Conservation (phyloP, 1,284 basidiomycete genomes). For the Cerrena zonata region DNA sequence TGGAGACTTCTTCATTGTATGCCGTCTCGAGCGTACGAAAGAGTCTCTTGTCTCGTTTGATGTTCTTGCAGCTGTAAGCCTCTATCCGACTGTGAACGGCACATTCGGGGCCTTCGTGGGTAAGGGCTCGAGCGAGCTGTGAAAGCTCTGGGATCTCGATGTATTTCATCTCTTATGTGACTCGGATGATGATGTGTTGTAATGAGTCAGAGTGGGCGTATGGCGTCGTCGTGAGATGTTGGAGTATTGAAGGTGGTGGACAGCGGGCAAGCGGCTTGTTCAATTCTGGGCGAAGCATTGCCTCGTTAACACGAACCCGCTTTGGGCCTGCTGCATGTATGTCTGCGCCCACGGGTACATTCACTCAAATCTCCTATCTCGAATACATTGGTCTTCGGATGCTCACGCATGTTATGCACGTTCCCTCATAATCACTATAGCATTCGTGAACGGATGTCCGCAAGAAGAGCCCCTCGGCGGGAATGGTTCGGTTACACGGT, state of each 20-base stretch:
- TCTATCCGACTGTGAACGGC: slow-evolving; percentile 90
- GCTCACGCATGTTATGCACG: not conserved
- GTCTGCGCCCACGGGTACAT: not conserved
- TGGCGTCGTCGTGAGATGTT: not conserved
- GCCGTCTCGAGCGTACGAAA: slow-evolving; percentile 87
- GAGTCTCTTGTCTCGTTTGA: slow-evolving; percentile 94
- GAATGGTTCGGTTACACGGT: not conserved
- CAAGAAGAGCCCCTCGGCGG: not conserved
- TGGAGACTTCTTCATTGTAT: slow-evolving; percentile 71
- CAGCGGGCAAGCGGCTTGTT: not conserved
- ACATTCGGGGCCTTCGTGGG: slow-evolving; percentile 82
- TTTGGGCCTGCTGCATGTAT: not conserved
- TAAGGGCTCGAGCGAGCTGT: slow-evolving; percentile 76
- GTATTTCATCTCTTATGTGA: slow-evolving; percentile 74
- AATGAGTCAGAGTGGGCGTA: not conserved
- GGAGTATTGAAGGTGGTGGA: not conserved
- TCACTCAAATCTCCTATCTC: too few species aligned
- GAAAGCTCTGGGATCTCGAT: slow-evolving; percentile 81
- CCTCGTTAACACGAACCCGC: not conserved
- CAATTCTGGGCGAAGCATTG: not conserved
- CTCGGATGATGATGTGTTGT: not conserved
- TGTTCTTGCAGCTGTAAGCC: slow-evolving; percentile 96
- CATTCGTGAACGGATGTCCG: not conserved
- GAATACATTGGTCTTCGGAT: too few species aligned
- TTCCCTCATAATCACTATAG: not conserved